phyloP scores from a whole-genome alignment of 2,329 filamentous ascomycete species.

The Lachnellula cervina region DNA sequence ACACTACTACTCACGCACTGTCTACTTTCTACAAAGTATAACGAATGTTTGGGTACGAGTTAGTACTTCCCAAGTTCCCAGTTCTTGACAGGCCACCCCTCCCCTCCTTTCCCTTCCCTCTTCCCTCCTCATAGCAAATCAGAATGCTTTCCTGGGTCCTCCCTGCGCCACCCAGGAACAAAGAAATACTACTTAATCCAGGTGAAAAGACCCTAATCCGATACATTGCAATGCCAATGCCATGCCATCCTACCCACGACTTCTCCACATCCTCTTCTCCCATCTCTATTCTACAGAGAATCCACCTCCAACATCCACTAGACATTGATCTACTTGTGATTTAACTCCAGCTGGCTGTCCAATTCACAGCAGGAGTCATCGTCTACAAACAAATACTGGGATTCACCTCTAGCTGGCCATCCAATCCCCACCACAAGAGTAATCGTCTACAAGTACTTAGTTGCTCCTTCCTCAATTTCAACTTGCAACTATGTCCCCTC shows the following conservation, averaged over 20 bases:
- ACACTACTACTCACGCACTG: no score
- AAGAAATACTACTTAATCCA: conserved; percentile 20
- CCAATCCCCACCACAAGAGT: no score
- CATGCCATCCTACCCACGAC: conserved; percentile 3
- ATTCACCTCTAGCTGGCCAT: neutral
- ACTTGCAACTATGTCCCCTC: conserved; percentile 38
- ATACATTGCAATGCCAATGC: conserved; percentile 7
- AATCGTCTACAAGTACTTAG: neutral
- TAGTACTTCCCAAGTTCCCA: no score
- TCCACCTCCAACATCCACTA: no score
- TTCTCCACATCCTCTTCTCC: conserved; percentile 1
- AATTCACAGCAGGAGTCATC: no score
- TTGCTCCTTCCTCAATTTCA: conserved; percentile 2
- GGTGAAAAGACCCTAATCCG: conserved; percentile 2
- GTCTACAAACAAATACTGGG: neutral
- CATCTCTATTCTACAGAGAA: neutral
- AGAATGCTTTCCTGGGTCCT: neutral
- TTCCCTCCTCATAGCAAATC: neutral
- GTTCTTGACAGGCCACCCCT: neutral
- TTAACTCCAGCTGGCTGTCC: neutral
- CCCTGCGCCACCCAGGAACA: conserved; percentile 22
- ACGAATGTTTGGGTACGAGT: no score
- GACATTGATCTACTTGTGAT: neutral
- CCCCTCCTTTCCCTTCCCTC: neutral
- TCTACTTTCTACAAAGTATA: no score